A percentile compares a stretch with the other conserved stretches of the same genome.
Conservation (phyloP, 768 basidiomycete genomes). For the Pleurotus salmoneostramineus region DNA sequence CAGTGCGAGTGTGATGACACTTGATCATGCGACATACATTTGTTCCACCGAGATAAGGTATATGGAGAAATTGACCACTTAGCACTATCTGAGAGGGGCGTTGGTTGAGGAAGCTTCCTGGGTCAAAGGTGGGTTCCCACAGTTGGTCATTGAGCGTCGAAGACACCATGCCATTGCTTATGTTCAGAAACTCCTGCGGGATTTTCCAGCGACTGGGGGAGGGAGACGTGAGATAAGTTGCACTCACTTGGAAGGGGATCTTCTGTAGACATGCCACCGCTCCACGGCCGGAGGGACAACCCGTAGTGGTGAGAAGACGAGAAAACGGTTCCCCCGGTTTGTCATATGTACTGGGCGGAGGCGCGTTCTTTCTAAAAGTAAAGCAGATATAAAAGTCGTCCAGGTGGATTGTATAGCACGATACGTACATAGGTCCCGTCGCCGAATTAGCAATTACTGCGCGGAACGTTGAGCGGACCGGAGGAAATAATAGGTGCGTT, state of each 20-base stretch:
- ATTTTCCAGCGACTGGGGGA: neutral
- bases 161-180: conserved; percentile 41
- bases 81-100: conserved; percentile 41
- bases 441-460: conserved; percentile 51
- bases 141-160: conserved; percentile 46
- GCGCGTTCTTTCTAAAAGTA: conserved; percentile 44
- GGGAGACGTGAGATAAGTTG: neutral
- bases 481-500: conserved; percentile 40
- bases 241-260: conserved; percentile 38
- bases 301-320: conserved; percentile 39
- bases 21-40: conserved; percentile 44
- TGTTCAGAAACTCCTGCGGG: conserved; percentile 41
- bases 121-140: conserved; percentile 53
- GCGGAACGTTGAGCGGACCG: conserved; percentile 35
- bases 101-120: conserved; percentile 45
- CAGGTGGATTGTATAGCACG: neutral
- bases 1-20: too few relatives aligned
- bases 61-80: conserved; percentile 44
- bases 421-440: conserved; percentile 48
- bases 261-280: conserved; percentile 41
- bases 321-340: conserved; percentile 47
- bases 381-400: neutral
- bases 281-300: conserved; percentile 32
- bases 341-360: conserved; percentile 41
- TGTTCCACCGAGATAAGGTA: conserved; percentile 54